Percentiles rank a stretch among this genome's conserved stretches.
phyloP scores from a whole-genome alignment of 2,329 filamentous ascomycete species.

The Corinectria fuckeliana region DNA sequence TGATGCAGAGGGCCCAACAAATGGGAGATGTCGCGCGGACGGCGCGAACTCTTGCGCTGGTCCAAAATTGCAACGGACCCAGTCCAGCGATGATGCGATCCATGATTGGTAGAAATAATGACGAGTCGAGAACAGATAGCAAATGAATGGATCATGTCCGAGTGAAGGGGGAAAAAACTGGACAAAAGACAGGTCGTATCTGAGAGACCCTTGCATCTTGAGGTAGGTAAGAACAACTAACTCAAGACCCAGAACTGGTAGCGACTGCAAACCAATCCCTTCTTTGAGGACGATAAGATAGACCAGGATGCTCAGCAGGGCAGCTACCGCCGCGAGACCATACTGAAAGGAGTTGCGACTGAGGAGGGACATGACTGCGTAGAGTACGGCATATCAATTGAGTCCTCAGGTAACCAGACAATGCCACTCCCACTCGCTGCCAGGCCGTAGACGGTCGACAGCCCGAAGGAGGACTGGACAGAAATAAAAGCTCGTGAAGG shows the following conservation, averaged over 20 bases:
- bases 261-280: conserved; percentile 13
- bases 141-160: not conserved
- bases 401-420: not conserved
- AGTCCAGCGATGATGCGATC: not conserved
- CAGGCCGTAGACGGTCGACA: no score
- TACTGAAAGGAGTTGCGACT: conserved; percentile 23
- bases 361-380: conserved; percentile 5
- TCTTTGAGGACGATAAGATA: conserved; percentile 22
- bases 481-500: conserved; percentile 13
- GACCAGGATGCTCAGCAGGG: conserved; percentile 28
- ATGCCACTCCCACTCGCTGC: not conserved
- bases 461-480: no score
- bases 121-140: not conserved
- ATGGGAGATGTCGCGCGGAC: not conserved
- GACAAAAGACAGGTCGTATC: not conserved
- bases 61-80: not conserved
- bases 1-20: not conserved
- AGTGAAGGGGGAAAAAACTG: not conserved
- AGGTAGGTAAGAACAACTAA: conserved; percentile 16
- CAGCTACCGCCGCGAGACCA: conserved; percentile 30
- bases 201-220: not conserved
- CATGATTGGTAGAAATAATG: not conserved
- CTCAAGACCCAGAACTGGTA: conserved; percentile 6
- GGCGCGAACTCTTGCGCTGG: not conserved
- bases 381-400: not conserved